Base-by-base conservation (phyloP, 768 basidiomycete species). In the Kwoniella dejecticola region DNA sequence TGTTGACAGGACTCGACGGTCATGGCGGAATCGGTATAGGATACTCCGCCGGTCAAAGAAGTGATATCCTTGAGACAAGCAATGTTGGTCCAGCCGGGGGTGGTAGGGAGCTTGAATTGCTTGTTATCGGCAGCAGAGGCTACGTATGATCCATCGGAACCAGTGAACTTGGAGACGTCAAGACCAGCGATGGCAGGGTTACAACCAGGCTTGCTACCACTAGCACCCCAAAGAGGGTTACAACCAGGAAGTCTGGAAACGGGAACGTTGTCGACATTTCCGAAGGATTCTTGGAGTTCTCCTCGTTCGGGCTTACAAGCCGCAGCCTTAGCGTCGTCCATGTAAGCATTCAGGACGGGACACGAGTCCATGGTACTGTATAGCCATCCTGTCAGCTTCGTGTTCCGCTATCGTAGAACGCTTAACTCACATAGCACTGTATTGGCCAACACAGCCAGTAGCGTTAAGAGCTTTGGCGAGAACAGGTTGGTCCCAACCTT, bases 401-500 rank as follows among this genome's bases (percentile, higher is more conserved):
- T n/a, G 15, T 5, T n/a, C 52, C 7, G 19, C 4, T 11, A 0
- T 17, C 24, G 19, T 10, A 4, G 2, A 12, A 17, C 6, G 17
- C 15, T 36, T 5, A 11, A 64, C 62, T 68, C 40, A 68, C 67
- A 70, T 67, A 7, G 68, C 49, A 7, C 62, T 27, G 19, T 46
- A 48, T 12, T 45, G 19, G n/a, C 58, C 49, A 40, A 68, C 57
- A 63, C 69, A 71, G 33, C 49, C 58, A 21, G 65, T 47, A 48
- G 56, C 54, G 70, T 86, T 82, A 15, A 87, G 81, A 21, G 85
- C 86, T 2, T 80, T 81, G 58, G 83, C 81, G 1, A 88, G 80
- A 31, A 86, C 81, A 50, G 82, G 83, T 0, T 71, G 64, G 47
- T 85, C 83, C 87, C 87, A 88, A 15, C 87, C 64, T 41, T 70